Evolutionary conservation across 371 early-diverging fungal species (phyloP), one percentile per base, ranked within the genome.

Genomic region (Caulochytrium protostelioides): DNA sequence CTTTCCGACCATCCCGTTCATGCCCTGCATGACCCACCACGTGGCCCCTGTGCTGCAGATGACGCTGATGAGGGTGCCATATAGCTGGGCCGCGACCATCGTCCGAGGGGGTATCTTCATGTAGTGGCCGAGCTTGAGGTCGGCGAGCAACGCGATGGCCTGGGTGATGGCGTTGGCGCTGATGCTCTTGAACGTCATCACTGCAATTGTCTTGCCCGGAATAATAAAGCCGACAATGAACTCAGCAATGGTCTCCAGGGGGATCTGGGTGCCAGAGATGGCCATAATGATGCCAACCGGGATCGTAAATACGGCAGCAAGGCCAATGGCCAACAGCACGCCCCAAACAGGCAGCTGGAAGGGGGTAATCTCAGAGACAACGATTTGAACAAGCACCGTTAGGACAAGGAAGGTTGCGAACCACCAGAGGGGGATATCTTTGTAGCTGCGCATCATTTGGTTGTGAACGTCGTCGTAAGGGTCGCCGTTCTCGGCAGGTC

Each of bases 151-250:
- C 4, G 25, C 14, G 22, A 54, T 10, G 13, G 50, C 50, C 22
- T 43, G 44, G 24, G 34, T 26, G 6, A 58, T 50, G 43, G 65
- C 53, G 32, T 72, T 72, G 32, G 70, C 65, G 34, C 68, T 70
- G 18, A 63, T 66, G 8, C 70, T 63, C 56, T 74, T 72, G 57
- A 72, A 77, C 10, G 63, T 57, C 25, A 73, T 73, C 30, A 65
- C 65, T 22, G 63, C 65, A 39, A 74, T 62, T 6, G 68, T 62
- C 22, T 65, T 50, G 6, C 74, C 73, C 8, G 76, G 78, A 4
- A 59, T 42, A 13, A 71, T 60, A 20, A 57, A 57, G 42, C 78
- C 74, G 16, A 72, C 70, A 21, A 73, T 44, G 28, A 72, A 65
- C 40, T 73, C 67, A 15, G 59, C 52, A 25, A 66, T 32, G 14